Evolutionary conservation across 202 grass and related monocot species (phyloP), one percentile per base, ranked within the genome.

Genomic region (Schoenoplectus tabernaemontani): DNA sequence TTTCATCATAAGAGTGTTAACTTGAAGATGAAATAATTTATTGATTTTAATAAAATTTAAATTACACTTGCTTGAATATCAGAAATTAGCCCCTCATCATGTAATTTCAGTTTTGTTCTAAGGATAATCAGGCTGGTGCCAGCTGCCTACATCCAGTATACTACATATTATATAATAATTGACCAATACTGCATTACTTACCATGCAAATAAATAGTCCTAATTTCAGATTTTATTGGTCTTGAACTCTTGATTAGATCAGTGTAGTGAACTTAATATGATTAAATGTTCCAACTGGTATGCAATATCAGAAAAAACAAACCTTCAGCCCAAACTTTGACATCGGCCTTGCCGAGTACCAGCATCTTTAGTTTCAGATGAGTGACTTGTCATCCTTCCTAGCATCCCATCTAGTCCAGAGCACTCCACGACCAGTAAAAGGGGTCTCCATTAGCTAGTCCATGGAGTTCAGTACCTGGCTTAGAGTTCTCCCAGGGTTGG

Each of bases 1-100:
- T 33, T 67, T 80, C 16, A 83, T 87, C 64, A 79, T 80, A 17
- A 85, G 37, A 16, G 81, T 76, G n/a, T 24, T 79, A n/a, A 42
- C 50, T 53, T 57, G 46, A 24, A 74, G 1, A 50, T 26, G 6
- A 74, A 74, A 74, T 50, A 5, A 74, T 30, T 15, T 36, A 64
- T 17, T 11, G 36, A 64, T 36, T 34, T 15, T 9, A 37, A 7
- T 32, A 62, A 33, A 64, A 12, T 36, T 64, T 4, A 59, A 26
- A 34, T 1, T 30, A 36, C 7, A 63, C 12, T 34, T 64, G 30
- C 30, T 34, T 17, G 0, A 36, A 58, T 58, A 58, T 58, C 56
- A 23, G 19, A 57, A 22, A 20, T 5, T 58, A 9, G 30, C 24
- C 23, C 5, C 23, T 30, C 58, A 60, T 28, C 7, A 12, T 30